These are phyloP conservation scores for Colletotrichum sp. DNA, from an alignment of 2,329 filamentous ascomycete species.

Conservation along the genomic window DNA sequence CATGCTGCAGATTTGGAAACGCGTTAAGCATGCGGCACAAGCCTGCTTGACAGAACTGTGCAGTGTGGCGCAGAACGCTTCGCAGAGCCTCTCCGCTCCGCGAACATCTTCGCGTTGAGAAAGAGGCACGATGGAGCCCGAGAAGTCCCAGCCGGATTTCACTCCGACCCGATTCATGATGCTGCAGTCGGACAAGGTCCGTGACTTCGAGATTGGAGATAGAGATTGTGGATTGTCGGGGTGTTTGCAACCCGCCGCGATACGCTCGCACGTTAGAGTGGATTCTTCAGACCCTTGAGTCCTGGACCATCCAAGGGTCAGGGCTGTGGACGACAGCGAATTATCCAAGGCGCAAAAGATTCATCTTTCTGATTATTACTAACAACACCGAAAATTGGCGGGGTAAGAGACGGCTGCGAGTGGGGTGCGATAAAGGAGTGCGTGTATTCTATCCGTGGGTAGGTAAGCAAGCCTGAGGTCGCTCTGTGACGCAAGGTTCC, in stretches of 20 bases:
- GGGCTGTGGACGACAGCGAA: background rate
- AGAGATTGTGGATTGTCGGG: background rate
- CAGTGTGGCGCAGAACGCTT: background rate
- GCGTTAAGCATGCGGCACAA: background rate
- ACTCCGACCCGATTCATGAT: background rate
- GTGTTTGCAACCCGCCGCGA: background rate
- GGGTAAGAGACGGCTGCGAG: background rate
- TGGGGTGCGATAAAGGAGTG: background rate
- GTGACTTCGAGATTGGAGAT: background rate
- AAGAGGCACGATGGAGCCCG: background rate
- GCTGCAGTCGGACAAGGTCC: background rate
- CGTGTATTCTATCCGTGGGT: background rate
- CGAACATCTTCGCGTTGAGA: background rate
- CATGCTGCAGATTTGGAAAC: background rate
- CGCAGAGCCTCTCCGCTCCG: background rate
- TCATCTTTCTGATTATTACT: background rate
- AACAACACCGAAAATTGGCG: background rate
- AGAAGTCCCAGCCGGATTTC: background rate
- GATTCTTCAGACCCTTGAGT: background rate
- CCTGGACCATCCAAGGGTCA: background rate
- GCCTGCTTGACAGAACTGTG: background rate
- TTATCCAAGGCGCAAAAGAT: background rate
- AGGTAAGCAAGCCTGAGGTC: background rate
- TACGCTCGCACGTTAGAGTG: background rate
- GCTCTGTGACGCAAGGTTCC: background rate